Conservation (phyloP, 2,329 filamentous ascomycete species). For the Pseudofabraea citricarpa region DNA sequence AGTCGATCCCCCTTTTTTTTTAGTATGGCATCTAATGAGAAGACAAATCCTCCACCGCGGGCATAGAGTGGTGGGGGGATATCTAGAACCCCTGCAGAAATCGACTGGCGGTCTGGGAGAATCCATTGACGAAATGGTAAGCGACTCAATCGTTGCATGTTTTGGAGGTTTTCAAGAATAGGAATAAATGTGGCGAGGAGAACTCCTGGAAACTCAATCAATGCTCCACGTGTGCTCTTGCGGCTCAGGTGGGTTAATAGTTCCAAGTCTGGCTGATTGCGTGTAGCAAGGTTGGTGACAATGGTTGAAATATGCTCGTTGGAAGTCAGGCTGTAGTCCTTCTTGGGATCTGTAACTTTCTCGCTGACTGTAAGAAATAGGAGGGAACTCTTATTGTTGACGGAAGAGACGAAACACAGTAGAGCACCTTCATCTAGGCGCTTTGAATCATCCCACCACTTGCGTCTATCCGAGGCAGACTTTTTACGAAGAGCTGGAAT, state of each 20-base stretch:
- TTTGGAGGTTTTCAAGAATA: constrained; percentile 25
- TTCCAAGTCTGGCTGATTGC: constrained; percentile 11
- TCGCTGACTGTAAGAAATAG: constrained; percentile 11
- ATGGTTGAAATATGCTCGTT: constrained; percentile 14
- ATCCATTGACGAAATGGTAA: constrained; percentile 18
- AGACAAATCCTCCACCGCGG: constrained; percentile 7
- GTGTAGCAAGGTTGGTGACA: constrained; percentile 17
- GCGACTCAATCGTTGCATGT: constrained; percentile 15
- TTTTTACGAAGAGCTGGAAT: constrained; percentile 19
- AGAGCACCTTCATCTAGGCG: constrained; percentile 16
- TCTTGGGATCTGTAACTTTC: constrained; percentile 16
- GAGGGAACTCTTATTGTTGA: constrained; percentile 6
- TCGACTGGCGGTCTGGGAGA: constrained; percentile 7
- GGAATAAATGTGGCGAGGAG: constrained; percentile 25
- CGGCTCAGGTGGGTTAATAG: constrained; percentile 10
- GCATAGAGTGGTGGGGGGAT: constrained; percentile 18
- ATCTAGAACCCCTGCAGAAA: constrained; percentile 3
- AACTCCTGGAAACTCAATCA: constrained; percentile 28
- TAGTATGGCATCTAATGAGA: constrained; percentile 12
- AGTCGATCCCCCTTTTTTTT: constrained; percentile 11
- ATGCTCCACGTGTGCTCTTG: constrained; percentile 7
- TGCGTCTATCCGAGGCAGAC: constrained; percentile 9
- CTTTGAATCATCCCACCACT: constrained; percentile 18
- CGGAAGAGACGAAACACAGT: constrained; percentile 12
- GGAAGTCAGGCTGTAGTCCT: constrained; percentile 9